These are phyloP conservation scores for Penicillium paradoxum DNA, from an alignment of 495 filamentous ascomycete species.

Conservation along the genomic window DNA sequence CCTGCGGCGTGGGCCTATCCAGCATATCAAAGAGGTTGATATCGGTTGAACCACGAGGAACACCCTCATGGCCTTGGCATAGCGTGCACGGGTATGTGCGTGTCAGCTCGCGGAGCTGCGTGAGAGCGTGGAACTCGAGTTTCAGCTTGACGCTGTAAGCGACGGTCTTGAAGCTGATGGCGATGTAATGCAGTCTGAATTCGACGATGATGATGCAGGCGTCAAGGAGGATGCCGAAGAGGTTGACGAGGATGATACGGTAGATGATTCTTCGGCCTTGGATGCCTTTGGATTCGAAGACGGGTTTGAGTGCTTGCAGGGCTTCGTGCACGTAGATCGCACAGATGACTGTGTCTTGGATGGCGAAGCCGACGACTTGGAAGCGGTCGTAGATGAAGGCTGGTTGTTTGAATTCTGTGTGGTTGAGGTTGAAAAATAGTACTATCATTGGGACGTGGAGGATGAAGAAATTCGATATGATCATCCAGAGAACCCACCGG, in stretches of 20 bases:
- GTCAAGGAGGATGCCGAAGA: conserved; percentile 47
- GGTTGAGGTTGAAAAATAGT: conserved; percentile 38
- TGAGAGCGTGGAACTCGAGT: conserved; percentile 53
- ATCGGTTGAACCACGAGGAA: conserved; percentile 13
- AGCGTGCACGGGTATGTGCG: conserved; percentile 5
- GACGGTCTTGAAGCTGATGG: conserved; percentile 46
- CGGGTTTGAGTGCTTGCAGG: conserved; percentile 18
- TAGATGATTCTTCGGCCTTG: conserved; percentile 35
- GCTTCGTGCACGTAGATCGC: conserved; percentile 51
- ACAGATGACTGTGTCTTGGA: conserved; percentile 55
- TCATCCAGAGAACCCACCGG: conserved; percentile 50
- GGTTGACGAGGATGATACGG: conserved; percentile 50
- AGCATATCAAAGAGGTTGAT: conserved; percentile 17
- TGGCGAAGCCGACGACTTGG: conserved; percentile 50
- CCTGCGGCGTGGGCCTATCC: not conserved
- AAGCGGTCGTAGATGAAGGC: conserved; percentile 49
- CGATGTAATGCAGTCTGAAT: conserved; percentile 40
- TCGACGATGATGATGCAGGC: conserved; percentile 46
- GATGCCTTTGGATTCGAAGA: conserved; percentile 22
- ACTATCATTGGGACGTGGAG: conserved; percentile 46
- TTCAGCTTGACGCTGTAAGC: conserved; percentile 60
- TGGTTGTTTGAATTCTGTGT: conserved; percentile 19
- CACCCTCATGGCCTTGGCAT: not conserved
- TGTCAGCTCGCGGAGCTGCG: conserved; percentile 14
- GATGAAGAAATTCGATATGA: conserved; percentile 47